phyloP scores from a whole-genome alignment of 164 flowering plant species.

The Magnolia changhungtana region DNA sequence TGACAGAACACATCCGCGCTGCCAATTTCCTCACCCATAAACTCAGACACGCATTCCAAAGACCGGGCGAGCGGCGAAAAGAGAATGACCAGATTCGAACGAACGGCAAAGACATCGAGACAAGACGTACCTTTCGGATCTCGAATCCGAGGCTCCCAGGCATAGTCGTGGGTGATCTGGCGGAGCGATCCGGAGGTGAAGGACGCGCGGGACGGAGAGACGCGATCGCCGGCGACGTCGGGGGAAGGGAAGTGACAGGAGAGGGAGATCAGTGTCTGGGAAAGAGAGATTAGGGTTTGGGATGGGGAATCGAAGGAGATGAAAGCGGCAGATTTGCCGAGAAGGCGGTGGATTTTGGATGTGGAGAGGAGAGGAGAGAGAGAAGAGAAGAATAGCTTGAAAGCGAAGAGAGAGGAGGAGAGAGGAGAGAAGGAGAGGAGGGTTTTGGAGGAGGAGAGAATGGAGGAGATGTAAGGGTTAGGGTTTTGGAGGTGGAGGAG shows the following conservation, averaged over 20 bases:
- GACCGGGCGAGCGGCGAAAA: slow-evolving; percentile 48
- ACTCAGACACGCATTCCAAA: slow-evolving; percentile 27
- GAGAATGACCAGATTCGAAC: slow-evolving; percentile 65
- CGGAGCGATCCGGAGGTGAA: slow-evolving; percentile 41
- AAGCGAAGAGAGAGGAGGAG: slow-evolving; percentile 71
- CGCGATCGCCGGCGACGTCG: neutral
- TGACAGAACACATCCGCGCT: slow-evolving; percentile 21
- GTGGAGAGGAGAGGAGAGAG: slow-evolving; percentile 67
- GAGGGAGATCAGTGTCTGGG: slow-evolving; percentile 39
- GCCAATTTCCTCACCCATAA: slow-evolving; percentile 30
- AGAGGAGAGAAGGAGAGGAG: slow-evolving; percentile 53
- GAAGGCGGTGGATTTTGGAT: slow-evolving; percentile 42
- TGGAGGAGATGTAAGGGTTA: slow-evolving; percentile 43
- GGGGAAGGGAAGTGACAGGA: slow-evolving; percentile 8
- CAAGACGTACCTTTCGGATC: slow-evolving; percentile 28
- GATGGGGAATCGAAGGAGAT: slow-evolving; percentile 56
- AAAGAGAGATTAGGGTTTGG: slow-evolving; percentile 35
- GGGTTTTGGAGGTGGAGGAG: slow-evolving; percentile 43
- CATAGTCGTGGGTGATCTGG: slow-evolving; percentile 65
- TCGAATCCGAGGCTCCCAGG: slow-evolving; percentile 53
- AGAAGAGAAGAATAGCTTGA: slow-evolving; percentile 76
- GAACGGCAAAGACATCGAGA: slow-evolving; percentile 17
- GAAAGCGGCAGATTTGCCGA: slow-evolving; percentile 31
- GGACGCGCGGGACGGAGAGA: slow-evolving; percentile 22
- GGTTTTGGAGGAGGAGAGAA: slow-evolving; percentile 49